phyloP scores from a whole-genome alignment of 805 yeast species.

The Huiozyma naganishii region DNA sequence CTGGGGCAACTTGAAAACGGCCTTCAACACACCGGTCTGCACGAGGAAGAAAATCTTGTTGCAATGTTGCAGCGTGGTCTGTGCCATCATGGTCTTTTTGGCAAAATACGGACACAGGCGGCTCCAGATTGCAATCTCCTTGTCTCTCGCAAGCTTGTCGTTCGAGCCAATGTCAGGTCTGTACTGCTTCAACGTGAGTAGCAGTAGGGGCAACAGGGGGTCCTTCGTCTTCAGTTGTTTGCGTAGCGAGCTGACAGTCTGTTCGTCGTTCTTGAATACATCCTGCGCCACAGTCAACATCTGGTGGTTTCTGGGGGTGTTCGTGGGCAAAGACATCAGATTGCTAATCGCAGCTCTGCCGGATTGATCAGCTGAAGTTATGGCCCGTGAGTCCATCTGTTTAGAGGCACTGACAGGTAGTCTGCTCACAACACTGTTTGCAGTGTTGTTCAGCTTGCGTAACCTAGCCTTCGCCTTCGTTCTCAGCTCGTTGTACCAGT shows the following conservation, averaged over 20 bases:
- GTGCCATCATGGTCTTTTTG: conserved; percentile 38
- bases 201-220: conserved; percentile 20
- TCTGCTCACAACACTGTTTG: not conserved
- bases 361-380: not conserved
- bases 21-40: conserved; percentile 44
- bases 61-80: conserved; percentile 32
- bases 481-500: conserved; percentile 29
- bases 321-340: conserved; percentile 13
- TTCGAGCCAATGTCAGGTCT: conserved; percentile 19
- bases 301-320: conserved; percentile 34
- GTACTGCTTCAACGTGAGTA: conserved; percentile 22
- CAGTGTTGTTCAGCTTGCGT: not conserved
- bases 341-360: conserved; percentile 1
- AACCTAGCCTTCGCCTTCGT: conserved; percentile 14
- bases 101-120: conserved; percentile 46
- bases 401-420: not conserved
- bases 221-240: conserved; percentile 10
- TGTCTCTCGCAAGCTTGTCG: conserved; percentile 26
- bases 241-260: conserved; percentile 14
- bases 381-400: not conserved
- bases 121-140: conserved; percentile 49
- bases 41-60: conserved; percentile 41
- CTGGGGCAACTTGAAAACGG: conserved; percentile 39
- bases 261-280: conserved; percentile 23
- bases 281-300: conserved; percentile 32